These are phyloP conservation scores for Chytriomyces confervae DNA, from an alignment of 192 early-diverging fungal species.

Conservation along the genomic window DNA sequence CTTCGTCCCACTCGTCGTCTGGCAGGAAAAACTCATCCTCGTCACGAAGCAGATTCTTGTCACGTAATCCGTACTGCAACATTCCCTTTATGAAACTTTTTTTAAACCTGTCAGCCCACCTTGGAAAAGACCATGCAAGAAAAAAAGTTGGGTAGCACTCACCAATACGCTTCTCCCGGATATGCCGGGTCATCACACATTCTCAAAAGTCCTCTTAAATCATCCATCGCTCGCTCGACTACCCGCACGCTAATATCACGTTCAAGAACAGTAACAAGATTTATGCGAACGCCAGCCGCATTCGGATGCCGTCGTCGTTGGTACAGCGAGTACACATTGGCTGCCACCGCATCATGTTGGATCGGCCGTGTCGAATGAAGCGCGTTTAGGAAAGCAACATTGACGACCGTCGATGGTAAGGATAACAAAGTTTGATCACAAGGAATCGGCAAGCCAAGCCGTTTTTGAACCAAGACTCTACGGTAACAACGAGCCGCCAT, in stretches of 20 bases:
- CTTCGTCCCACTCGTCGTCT: constrained; percentile 42
- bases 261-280: constrained; percentile 39
- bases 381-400: constrained; percentile 20
- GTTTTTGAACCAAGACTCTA: constrained; percentile 33
- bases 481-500: constrained; percentile 41
- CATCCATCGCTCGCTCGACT: constrained; percentile 30
- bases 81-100: constrained; percentile 44
- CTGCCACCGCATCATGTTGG: constrained; percentile 11
- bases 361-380: constrained; percentile 34
- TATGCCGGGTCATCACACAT: constrained; percentile 42
- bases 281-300: constrained; percentile 37
- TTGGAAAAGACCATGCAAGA: background rate
- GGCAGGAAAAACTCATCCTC: constrained; percentile 45
- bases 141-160: background rate
- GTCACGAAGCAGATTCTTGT: constrained; percentile 39
- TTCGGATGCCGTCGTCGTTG: constrained; percentile 37
- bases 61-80: constrained; percentile 38
- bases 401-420: constrained; percentile 34
- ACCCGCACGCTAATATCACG: constrained; percentile 32
- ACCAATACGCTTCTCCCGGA: constrained; percentile 45
- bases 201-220: constrained; percentile 26
- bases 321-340: constrained; percentile 35
- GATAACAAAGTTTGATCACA: background rate
- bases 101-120: background rate
- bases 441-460: constrained; percentile 35